Base-by-base conservation (phyloP, 1,284 basidiomycete species). In the Cyathus olla region DNA sequence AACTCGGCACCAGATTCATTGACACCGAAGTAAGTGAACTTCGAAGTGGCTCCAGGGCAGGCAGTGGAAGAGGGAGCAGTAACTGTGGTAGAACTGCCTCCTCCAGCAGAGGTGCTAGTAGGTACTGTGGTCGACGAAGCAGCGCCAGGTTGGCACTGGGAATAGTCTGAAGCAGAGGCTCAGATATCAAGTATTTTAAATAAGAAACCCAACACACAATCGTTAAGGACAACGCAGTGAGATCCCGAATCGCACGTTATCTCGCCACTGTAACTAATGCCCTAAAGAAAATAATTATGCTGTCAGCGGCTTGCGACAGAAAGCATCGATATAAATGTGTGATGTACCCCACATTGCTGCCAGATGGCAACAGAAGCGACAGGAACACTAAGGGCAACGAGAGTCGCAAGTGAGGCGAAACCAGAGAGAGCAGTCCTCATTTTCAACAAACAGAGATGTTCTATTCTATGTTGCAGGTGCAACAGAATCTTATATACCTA, bases 21-120 rank as follows among this genome's bases (percentile, higher is more conserved):
- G 35, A 89, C 88, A 74, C 88, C 89, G 65, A 88, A 88, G 77
- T 78, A 87, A 66, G 81, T 79, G 83, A 90, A 90, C 73, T 88
- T 89, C 50, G 85, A 87, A 66, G 71, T 73, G 13, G 76, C 68
- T 37, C 78, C 77, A 13, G 82, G 66, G 71, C 82, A 83, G 42
- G 68, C 62, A 28, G 72, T 67, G n/a, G 71, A 66, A 42, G 57
- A 66, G 29, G 71, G 68, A 11, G 70, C 66, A 17, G 73, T 56
- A 28, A 72, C 75, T 27, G 72, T 66, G 15, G 71, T 66, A 11
- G 28, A 27, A 49, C 21, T 35, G 13, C 56, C 56, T 35, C 56
- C 56, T n/a, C 44, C 24, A 17, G 69, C 65, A 2, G 64, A 35
- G 13, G 31, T 35, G 31, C 31, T 35, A 13, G 31, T 35, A 13